These are phyloP conservation scores for Talaromyces sp. DNA, from an alignment of 2,329 filamentous ascomycete genomes.

Conservation along the genomic window DNA sequence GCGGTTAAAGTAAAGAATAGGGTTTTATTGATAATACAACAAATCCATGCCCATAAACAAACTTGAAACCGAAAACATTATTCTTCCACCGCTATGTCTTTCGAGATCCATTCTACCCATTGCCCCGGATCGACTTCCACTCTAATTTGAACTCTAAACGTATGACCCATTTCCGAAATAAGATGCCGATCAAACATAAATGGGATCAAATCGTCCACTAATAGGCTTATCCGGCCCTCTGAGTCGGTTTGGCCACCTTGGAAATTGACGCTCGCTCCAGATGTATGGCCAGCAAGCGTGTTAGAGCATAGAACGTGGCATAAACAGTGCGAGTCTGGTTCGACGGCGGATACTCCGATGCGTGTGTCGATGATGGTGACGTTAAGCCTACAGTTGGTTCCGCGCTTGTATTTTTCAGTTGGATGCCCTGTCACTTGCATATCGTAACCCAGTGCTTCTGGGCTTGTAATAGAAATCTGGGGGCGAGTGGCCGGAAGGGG, in stretches of 20 bases:
- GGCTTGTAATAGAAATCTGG: too few relatives aligned
- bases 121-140: background rate
- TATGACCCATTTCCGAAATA: background rate
- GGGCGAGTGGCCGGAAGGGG: too few relatives aligned
- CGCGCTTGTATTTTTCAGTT: background rate
- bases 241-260: background rate
- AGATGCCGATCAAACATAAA: background rate
- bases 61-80: background rate
- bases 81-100: background rate
- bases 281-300: background rate
- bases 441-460: too few relatives aligned
- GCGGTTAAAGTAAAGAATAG: too few relatives aligned
- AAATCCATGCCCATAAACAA: background rate
- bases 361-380: background rate
- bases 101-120: background rate
- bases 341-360: background rate
- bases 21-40: background rate
- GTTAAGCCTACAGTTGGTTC: background rate
- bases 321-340: background rate
- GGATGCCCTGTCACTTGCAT: background rate
- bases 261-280: background rate
- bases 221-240: background rate
- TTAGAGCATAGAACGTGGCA: background rate
- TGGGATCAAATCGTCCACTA: background rate
- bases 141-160: background rate